Conservation (phyloP, 345 rosid genomes). For the Sisymbrium irio region DNA sequence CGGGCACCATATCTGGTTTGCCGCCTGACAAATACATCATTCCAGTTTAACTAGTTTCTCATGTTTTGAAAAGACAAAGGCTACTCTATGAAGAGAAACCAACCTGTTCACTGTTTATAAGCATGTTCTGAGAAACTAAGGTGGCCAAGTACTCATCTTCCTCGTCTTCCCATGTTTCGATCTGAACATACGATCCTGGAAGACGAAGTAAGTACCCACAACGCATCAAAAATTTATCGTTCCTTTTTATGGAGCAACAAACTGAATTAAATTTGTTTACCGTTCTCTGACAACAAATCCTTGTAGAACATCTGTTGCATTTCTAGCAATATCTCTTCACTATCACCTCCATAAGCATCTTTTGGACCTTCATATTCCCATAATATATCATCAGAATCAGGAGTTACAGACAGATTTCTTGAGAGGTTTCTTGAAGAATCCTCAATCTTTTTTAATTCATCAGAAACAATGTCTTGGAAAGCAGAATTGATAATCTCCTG, state of each 20-base stretch:
- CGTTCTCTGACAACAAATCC: slow-evolving; percentile 53
- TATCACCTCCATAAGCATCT: slow-evolving; percentile 61
- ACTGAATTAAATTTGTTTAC: slow-evolving; percentile 19
- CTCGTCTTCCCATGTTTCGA: slow-evolving; percentile 72
- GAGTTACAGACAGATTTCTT: slow-evolving; percentile 1
- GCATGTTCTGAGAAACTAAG: slow-evolving; percentile 74
- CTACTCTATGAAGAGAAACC: not conserved
- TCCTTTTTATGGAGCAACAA: not conserved
- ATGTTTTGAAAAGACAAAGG: not conserved
- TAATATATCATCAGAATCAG: slow-evolving; percentile 46
- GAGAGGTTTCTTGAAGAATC: slow-evolving; percentile 37
- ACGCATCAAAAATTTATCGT: not conserved
- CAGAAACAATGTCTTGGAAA: slow-evolving; percentile 64
- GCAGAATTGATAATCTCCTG: slow-evolving; percentile 64
- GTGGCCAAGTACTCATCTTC: slow-evolving; percentile 85
- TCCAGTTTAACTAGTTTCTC: not conserved
- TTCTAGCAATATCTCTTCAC: slow-evolving; percentile 82
- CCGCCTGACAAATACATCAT: slow-evolving; percentile 31
- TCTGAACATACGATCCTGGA: slow-evolving; percentile 14
- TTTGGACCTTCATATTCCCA: slow-evolving; percentile 88
- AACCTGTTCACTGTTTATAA: slow-evolving; percentile 63
- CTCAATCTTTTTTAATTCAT: slow-evolving; percentile 63
- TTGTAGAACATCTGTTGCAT: slow-evolving; percentile 87
- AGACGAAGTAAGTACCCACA: not conserved
- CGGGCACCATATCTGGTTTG: slow-evolving; percentile 79